These are phyloP conservation scores for Lavandula angustifolia DNA, from an alignment of 257 asterid species.

Conservation along the genomic window DNA sequence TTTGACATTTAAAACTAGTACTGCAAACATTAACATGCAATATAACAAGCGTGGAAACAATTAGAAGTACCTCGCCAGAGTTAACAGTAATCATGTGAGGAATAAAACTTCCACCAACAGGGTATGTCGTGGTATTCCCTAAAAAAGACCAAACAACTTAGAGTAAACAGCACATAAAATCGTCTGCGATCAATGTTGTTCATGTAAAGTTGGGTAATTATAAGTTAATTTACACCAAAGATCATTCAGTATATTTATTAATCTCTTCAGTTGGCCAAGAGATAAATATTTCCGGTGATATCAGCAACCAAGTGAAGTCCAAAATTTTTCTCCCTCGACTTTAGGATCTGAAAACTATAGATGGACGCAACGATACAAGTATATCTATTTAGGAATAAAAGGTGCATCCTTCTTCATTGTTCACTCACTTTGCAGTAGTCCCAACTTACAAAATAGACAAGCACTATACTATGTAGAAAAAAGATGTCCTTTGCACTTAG, in stretches of 20 bases:
- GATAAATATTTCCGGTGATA: not conserved
- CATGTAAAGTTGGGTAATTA: not conserved
- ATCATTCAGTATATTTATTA: conserved; percentile 17
- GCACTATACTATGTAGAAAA: not conserved
- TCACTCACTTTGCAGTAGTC: conserved; percentile 9
- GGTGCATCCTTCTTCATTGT: not conserved
- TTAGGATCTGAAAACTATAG: not conserved
- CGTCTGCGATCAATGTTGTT: not conserved
- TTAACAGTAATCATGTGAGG: conserved; percentile 78
- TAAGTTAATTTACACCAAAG: not conserved
- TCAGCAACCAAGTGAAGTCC: conserved; percentile 1
- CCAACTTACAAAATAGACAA: conserved; percentile 9
- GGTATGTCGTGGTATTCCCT: conserved; percentile 49
- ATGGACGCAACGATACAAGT: not conserved
- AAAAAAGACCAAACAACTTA: conserved; percentile 26
- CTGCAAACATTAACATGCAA: not conserved
- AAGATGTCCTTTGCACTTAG: conserved; percentile 8
- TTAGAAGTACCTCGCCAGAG: conserved; percentile 72
- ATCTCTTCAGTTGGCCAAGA: conserved; percentile 16
- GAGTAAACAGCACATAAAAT: not conserved
- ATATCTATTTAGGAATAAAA: not conserved
- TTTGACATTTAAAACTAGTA: not conserved
- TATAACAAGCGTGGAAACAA: not conserved
- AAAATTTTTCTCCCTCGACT: not conserved
- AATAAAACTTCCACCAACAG: conserved; percentile 66